Percentiles rank a stretch among this genome's conserved stretches.
These are phyloP conservation scores for Ajuga chamaepitys DNA, from an alignment of 257 asterid species.

Conservation along the genomic window DNA sequence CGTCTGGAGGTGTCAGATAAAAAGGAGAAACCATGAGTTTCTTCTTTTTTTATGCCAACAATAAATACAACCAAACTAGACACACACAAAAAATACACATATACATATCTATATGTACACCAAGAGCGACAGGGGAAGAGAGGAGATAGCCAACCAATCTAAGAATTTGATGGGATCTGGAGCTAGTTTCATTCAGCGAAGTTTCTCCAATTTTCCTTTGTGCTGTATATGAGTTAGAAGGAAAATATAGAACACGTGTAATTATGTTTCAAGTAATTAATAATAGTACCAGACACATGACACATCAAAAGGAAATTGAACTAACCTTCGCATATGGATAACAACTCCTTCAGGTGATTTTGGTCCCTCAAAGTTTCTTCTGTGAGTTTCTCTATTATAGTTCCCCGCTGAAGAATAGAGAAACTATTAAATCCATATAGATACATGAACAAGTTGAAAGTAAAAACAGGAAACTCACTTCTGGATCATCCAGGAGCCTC, in stretches of 20 bases:
- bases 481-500: conserved; percentile 96
- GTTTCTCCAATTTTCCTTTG: conserved; percentile 93
- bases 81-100: no score
- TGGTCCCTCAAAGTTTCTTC: conserved; percentile 92
- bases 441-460: conserved; percentile 11
- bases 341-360: conserved; percentile 85
- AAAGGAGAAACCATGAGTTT: not conserved
- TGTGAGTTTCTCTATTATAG: conserved; percentile 79
- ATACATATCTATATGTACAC: no score
- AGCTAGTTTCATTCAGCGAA: conserved; percentile 80
- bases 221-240: conserved; percentile 35
- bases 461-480: conserved; percentile 46
- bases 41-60: not conserved
- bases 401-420: conserved; percentile 58
- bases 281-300: not conserved
- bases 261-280: not conserved
- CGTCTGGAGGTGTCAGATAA: conserved; percentile 46
- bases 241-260: conserved; percentile 4
- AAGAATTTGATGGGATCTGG: conserved; percentile 98
- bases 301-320: conserved; percentile 1
- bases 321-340: conserved; percentile 84
- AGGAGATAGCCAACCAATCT: conserved; percentile 58
- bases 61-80: not conserved
- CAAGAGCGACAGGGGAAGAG: conserved; percentile 12
- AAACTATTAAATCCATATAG: conserved; percentile 13